Evolutionary conservation across 257 asterid genomes (phyloP), one percentile per base, ranked within the genome.

Genomic region (Verbascum thapsus): DNA sequence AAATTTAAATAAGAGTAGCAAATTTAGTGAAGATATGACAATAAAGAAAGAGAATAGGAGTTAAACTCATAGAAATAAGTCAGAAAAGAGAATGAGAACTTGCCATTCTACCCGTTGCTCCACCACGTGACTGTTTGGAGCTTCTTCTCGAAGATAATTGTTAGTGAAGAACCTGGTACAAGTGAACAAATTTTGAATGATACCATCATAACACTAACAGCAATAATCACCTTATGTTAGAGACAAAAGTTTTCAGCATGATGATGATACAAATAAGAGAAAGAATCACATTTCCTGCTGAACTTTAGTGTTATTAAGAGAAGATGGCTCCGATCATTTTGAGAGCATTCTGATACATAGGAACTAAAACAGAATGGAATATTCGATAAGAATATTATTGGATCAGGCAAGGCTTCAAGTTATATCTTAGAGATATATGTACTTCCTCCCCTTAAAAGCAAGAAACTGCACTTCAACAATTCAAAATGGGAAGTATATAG

Each of bases 91-190:
- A 68, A 55, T 70, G 40, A 44, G 71, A 65, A 83, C 95, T 83
- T 82, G 71, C 99, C 99, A 94, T 83, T 90, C 99, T 51, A 94
- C 97, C 69, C 92, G 85, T 66, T 94, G 99, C 81, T 94, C 97
- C 65, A 94, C 97, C 61, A 82, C 99, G 80, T 94, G 96, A 73
- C 97, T 94, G 69, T 81, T 90, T 30, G 90, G 88, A 76, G 88
- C 84, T 83, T 90, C 97, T 77, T 89, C 99, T 59, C 96, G 95
- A 58, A 94, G 99, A 85, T 94, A 90, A 73, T 87, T 94, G 81
- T 94, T 94, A 64, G 96, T 87, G 85, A 94, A 82, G 80, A 90
- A 83, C 99, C 97, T 94, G 84, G 54, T 77, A 48, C 65, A 58
- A 52, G 19, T 53, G 26, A 57, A 62, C 39, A 41, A 53, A 32